Evolutionary conservation across 495 filamentous ascomycete genomes (phyloP).

Genomic region (Neurospora africana): DNA sequence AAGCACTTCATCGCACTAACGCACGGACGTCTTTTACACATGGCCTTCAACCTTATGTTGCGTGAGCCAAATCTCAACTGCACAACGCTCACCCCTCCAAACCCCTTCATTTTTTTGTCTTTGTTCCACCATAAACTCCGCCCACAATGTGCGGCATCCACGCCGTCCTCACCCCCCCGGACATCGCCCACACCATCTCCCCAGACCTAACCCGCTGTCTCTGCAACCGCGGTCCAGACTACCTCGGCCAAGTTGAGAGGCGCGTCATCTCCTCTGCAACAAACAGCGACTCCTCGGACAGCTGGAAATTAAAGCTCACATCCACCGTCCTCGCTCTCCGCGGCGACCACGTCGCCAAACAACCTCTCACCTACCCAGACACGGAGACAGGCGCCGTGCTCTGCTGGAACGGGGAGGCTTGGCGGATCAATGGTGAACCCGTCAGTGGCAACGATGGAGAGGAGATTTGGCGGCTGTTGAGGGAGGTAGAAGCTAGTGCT

Average conservation of each 20-base stretch:
- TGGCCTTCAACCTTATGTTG: background rate
- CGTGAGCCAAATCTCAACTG: background rate
- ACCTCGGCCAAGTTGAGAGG: constrained; percentile 32
- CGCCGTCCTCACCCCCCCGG: constrained; percentile 20
- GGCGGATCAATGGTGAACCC: constrained; percentile 51
- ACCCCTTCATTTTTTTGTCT: background rate
- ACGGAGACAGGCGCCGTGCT: constrained; percentile 53
- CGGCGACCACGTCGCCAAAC: constrained; percentile 56
- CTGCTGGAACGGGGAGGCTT: constrained; percentile 99
- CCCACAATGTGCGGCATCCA: constrained; percentile 40
- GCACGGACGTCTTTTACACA: background rate
- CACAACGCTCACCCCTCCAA: background rate
- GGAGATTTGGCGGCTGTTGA: constrained; percentile 53
- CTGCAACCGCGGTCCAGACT: constrained; percentile 41
- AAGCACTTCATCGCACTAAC: background rate
- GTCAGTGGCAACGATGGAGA: constrained; percentile 69
- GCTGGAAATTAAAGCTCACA: constrained; percentile 46
- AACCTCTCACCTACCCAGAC: constrained; percentile 62
- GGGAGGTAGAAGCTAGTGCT: constrained; percentile 29
- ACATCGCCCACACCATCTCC: constrained; percentile 12
- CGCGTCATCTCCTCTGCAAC: constrained; percentile 4
- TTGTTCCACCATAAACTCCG: background rate
- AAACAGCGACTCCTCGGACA: background rate
- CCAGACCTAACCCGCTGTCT: constrained; percentile 24
- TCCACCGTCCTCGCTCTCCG: constrained; percentile 83